These are phyloP conservation scores for Ajuga chamaepitys DNA, from an alignment of 257 asterid genomes.

Conservation along the genomic window DNA sequence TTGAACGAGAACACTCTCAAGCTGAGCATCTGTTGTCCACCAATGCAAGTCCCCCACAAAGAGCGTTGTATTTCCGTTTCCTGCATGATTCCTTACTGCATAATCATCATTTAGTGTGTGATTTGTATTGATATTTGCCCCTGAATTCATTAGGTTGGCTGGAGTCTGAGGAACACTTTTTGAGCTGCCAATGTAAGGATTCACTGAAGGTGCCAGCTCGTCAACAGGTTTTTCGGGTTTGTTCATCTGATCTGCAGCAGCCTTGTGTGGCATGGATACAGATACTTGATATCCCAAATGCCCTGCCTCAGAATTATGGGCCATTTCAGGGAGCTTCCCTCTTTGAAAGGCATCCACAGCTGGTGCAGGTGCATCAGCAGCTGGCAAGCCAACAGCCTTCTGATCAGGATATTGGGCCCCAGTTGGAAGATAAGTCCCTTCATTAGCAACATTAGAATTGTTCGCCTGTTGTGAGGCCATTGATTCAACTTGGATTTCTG, in stretches of 20 bases:
- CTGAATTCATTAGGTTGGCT: slow-evolving; percentile 30
- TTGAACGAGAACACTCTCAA: slow-evolving; percentile 65
- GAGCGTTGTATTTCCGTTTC: slow-evolving; percentile 65
- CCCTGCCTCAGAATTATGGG: slow-evolving; percentile 44
- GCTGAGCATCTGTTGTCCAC: slow-evolving; percentile 98
- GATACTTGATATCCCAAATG: slow-evolving; percentile 53
- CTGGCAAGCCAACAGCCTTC: slow-evolving; percentile 29
- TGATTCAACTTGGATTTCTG: slow-evolving; percentile 36
- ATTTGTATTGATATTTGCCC: slow-evolving; percentile 28
- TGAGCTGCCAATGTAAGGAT: slow-evolving; percentile 41
- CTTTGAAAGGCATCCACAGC: slow-evolving; percentile 31
- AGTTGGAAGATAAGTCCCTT: slow-evolving; percentile 30
- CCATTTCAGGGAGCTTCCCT: slow-evolving; percentile 30
- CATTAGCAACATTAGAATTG: slow-evolving; percentile 34
- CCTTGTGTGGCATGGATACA: slow-evolving; percentile 26
- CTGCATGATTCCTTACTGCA: slow-evolving; percentile 41
- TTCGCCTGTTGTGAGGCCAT: slow-evolving; percentile 31
- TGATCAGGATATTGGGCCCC: slow-evolving; percentile 46
- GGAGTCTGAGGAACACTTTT: slow-evolving; percentile 39
- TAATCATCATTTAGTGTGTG: slow-evolving; percentile 45
- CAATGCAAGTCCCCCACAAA: slow-evolving; percentile 94
- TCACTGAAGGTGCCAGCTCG: slow-evolving; percentile 35
- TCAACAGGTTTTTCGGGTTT: slow-evolving; percentile 30
- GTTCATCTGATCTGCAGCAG: slow-evolving; percentile 30
- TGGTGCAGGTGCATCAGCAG: slow-evolving; percentile 25